Evolutionary conservation across 352 stramenopile species (phyloP).

Genomic region (Phytophthora constricta): DNA sequence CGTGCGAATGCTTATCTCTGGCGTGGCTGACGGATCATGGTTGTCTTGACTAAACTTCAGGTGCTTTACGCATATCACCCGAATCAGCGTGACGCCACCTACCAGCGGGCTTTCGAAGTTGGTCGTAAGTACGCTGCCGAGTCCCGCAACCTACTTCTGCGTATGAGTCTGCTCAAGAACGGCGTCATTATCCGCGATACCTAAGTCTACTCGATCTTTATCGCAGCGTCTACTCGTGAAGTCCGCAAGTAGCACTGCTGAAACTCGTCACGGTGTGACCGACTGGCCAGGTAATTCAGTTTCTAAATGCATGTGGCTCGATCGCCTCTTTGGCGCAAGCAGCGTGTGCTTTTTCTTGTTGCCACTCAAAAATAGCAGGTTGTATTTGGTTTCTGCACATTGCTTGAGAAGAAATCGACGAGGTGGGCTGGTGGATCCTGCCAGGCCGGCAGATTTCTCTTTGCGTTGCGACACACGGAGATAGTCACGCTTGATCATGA

Average conservation of each 20-base stretch:
- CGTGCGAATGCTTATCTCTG: slow-evolving; percentile 1
- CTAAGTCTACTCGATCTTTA: slow-evolving; percentile 26
- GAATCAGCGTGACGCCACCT: slow-evolving; percentile 80
- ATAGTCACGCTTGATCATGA: too few species aligned
- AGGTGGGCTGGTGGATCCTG: too few species aligned
- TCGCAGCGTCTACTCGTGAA: too few species aligned
- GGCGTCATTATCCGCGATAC: slow-evolving; percentile 81
- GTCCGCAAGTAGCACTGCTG: background rate
- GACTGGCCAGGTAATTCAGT: slow-evolving; percentile 15
- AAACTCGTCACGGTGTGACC: background rate
- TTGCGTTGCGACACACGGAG: too few species aligned
- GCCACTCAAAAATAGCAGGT: too few species aligned
- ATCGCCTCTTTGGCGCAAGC: too few species aligned
- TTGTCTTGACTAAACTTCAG: slow-evolving; percentile 37
- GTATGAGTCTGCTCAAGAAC: slow-evolving; percentile 90
- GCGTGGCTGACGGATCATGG: too few species aligned
- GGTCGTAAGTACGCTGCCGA: slow-evolving; percentile 83
- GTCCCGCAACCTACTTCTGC: slow-evolving; percentile 81
- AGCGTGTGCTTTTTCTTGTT: too few species aligned
- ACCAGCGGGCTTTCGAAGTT: slow-evolving; percentile 82
- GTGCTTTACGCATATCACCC: slow-evolving; percentile 83
- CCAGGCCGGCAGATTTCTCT: too few species aligned
- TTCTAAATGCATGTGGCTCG: too few species aligned
- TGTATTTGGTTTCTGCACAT: too few species aligned
- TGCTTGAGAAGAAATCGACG: too few species aligned